A percentile compares a stretch with the other conserved stretches of the same genome.
Evolutionary conservation across 2,329 filamentous ascomycete species (phyloP).

Genomic region (Endothia cerciana): DNA sequence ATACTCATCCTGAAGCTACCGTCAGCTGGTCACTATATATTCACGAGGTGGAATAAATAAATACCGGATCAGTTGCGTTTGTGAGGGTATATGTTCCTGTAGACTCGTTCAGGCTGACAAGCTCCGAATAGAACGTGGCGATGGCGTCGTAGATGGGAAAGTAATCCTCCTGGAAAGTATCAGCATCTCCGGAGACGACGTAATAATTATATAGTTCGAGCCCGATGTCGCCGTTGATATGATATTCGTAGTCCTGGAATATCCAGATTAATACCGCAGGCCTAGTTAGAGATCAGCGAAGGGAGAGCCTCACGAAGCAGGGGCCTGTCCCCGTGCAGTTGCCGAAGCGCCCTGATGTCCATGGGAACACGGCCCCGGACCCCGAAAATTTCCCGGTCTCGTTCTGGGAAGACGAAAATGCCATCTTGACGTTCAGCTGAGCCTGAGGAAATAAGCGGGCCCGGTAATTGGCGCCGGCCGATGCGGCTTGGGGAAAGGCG

Average conservation of each 20-base stretch:
- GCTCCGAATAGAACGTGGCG: constrained; percentile 62
- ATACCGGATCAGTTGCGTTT: constrained; percentile 73
- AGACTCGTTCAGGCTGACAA: constrained; percentile 63
- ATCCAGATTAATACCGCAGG: background rate
- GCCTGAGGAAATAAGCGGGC: constrained; percentile 22
- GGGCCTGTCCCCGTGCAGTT: constrained; percentile 18
- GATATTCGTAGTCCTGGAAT: constrained; percentile 27
- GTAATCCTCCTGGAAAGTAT: constrained; percentile 40
- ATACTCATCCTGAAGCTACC: constrained; percentile 57
- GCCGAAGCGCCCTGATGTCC: constrained; percentile 26
- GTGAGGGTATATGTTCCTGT: constrained; percentile 47
- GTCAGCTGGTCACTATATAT: background rate
- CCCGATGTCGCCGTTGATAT: constrained; percentile 28
- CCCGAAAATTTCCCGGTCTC: constrained; percentile 42
- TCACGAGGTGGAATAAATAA: constrained; percentile 30
- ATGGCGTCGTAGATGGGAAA: constrained; percentile 68
- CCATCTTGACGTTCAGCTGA: constrained; percentile 24
- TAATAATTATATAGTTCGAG: constrained; percentile 25
- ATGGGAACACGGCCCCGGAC: constrained; percentile 21
- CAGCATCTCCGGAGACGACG: constrained; percentile 19
- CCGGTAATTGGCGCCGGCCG: constrained; percentile 20
- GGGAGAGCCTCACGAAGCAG: background rate
- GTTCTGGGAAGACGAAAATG: constrained; percentile 47
- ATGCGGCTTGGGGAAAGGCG: constrained; percentile 24
- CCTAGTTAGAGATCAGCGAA: background rate